Evolutionary conservation across 129 eudicot species (phyloP).

Genomic region (Apium graveolens): DNA sequence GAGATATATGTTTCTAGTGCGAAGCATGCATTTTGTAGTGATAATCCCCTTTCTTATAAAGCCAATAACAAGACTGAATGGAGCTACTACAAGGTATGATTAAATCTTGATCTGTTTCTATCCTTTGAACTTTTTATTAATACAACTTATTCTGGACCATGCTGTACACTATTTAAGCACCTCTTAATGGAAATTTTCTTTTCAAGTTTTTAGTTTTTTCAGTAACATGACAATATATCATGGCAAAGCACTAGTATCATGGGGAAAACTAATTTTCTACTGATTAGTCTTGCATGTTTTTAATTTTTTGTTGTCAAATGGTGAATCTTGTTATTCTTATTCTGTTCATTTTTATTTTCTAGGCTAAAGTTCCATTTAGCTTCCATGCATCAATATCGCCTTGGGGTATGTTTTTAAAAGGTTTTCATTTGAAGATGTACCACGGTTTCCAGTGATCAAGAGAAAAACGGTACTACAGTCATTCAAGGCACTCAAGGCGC

Average conservation of each 20-base stretch:
- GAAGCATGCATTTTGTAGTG: slow-evolving; percentile 66
- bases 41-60: slow-evolving; percentile 66
- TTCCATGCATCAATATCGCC: too few relatives aligned
- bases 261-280: too few relatives aligned
- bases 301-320: too few relatives aligned
- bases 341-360: too few relatives aligned
- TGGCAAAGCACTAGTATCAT: neutral
- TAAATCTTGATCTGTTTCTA: neutral
- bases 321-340: too few relatives aligned
- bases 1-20: slow-evolving; percentile 55
- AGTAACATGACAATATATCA: neutral
- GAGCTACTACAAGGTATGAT: slow-evolving; percentile 88
- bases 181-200: neutral
- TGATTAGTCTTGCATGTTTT: too few relatives aligned
- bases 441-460: too few relatives aligned
- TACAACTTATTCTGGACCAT: neutral
- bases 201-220: neutral
- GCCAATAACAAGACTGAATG: slow-evolving; percentile 60
- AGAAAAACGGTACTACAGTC: too few relatives aligned
- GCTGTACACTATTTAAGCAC: neutral
- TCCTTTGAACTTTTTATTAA: neutral
- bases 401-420: too few relatives aligned
- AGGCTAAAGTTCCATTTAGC: too few relatives aligned
- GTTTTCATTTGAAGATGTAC: too few relatives aligned
- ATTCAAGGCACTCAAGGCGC: too few relatives aligned